Conservation (phyloP, 768 basidiomycete genomes). For the Rhodotorula kratochvilovae region DNA sequence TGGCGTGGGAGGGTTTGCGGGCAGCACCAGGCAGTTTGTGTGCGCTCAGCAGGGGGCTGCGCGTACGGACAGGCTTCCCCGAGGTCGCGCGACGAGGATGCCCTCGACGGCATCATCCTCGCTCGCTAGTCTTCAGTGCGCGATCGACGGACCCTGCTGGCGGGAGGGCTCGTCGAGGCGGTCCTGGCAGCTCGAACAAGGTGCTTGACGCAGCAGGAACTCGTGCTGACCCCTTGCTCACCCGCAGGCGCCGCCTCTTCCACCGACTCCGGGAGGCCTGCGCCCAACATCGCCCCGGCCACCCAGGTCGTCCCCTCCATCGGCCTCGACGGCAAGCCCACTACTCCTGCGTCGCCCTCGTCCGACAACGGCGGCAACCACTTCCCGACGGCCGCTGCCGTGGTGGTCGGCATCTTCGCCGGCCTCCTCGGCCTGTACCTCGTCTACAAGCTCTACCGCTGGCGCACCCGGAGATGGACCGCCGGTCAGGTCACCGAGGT, state of each 20-base stretch:
- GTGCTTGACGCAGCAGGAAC: too few relatives aligned
- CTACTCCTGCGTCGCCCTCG: not conserved
- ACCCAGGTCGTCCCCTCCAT: conserved; percentile 28
- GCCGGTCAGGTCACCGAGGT: not conserved
- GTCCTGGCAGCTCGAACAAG: too few relatives aligned
- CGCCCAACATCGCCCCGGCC: conserved; percentile 17
- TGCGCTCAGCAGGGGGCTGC: too few relatives aligned
- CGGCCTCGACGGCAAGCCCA: conserved; percentile 30
- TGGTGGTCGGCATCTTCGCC: conserved; percentile 26
- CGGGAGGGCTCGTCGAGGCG: too few relatives aligned
- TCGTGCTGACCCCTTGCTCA: not conserved
- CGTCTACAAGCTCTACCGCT: conserved; percentile 33
- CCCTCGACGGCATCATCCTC: too few relatives aligned
- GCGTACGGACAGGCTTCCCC: too few relatives aligned
- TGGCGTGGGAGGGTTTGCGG: too few relatives aligned
- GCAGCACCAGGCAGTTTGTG: too few relatives aligned
- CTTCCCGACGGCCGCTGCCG: conserved; percentile 37
- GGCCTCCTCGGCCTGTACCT: conserved; percentile 22
- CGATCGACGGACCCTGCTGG: too few relatives aligned
- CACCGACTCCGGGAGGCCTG: not conserved
- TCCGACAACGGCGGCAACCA: conserved; percentile 11
- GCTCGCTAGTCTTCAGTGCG: too few relatives aligned
- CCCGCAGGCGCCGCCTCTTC: not conserved
- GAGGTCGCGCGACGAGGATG: too few relatives aligned
- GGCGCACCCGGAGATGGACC: conserved; percentile 7